These are phyloP conservation scores for Globisporangium echinulatum DNA, from an alignment of 352 stramenopile species.

Conservation along the genomic window DNA sequence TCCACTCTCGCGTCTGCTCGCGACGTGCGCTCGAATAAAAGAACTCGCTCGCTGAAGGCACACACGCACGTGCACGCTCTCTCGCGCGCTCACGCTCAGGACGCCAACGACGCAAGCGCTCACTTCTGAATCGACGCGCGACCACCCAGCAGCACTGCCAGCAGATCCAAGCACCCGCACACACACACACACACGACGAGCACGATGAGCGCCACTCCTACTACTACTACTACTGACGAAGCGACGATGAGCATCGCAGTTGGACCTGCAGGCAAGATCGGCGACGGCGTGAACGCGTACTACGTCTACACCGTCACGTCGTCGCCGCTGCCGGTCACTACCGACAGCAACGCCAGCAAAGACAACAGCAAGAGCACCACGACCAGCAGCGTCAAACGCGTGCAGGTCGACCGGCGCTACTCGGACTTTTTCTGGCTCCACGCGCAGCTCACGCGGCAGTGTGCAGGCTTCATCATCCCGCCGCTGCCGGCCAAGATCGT, in stretches of 20 bases:
- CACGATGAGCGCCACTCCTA: background rate
- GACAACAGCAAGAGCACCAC: background rate
- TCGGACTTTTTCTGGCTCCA: slow-evolving; percentile 85
- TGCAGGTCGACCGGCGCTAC: slow-evolving; percentile 73
- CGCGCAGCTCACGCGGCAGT: slow-evolving; percentile 49
- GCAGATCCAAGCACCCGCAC: too few species aligned
- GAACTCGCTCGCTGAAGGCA: too few species aligned
- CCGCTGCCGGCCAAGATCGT: slow-evolving; percentile 75
- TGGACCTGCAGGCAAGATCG: slow-evolving; percentile 63
- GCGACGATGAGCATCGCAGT: slow-evolving; percentile 45
- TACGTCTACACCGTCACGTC: slow-evolving; percentile 80
- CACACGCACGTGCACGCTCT: too few species aligned
- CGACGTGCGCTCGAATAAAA: too few species aligned
- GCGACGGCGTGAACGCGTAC: slow-evolving; percentile 80
- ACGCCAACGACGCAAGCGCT: too few species aligned
- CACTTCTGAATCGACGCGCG: too few species aligned
- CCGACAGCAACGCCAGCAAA: background rate
- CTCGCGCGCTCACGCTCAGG: too few species aligned
- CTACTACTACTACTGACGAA: background rate
- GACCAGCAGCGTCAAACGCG: background rate
- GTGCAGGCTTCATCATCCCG: slow-evolving; percentile 79
- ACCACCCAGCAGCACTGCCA: too few species aligned
- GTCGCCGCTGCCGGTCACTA: slow-evolving; percentile 24
- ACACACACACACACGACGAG: slow-evolving; percentile 1
- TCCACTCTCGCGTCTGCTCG: too few species aligned